These are phyloP conservation scores for Eremothecium cymbalariae DNA, from an alignment of 1,139 yeast species.

Conservation along the genomic window DNA sequence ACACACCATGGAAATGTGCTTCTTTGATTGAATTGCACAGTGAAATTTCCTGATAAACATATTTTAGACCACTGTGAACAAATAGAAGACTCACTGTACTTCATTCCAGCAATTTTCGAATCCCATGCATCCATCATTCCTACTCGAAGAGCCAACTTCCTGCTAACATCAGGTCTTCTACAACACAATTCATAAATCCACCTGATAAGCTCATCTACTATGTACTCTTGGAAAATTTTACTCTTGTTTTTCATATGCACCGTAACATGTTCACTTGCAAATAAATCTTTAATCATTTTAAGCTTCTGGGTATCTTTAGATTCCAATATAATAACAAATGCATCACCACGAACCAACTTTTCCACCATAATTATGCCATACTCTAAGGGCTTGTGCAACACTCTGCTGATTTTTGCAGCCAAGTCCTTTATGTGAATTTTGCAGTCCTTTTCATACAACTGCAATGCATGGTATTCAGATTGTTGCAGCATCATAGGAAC, in stretches of 20 bases:
- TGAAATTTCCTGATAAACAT: conserved; percentile 24
- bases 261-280: conserved; percentile 19
- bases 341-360: conserved; percentile 15
- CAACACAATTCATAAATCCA: conserved; percentile 20
- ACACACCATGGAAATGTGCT: conserved; percentile 22
- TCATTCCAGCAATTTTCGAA: conserved; percentile 15
- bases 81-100: conserved; percentile 9
- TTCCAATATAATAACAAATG: conserved; percentile 20
- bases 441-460: conserved; percentile 25
- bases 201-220: conserved; percentile 22
- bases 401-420: conserved; percentile 18
- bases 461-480: conserved; percentile 19
- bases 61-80: conserved; percentile 19
- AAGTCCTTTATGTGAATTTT: conserved; percentile 24
- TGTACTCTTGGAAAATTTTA: conserved; percentile 21
- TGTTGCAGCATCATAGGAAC: conserved; percentile 7
- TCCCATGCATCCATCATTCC: conserved; percentile 24
- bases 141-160: conserved; percentile 19
- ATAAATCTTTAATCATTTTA: conserved; percentile 15
- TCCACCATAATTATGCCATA: conserved; percentile 22
- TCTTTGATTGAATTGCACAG: conserved; percentile 20
- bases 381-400: conserved; percentile 24
- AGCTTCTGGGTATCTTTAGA: conserved; percentile 19
- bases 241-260: conserved; percentile 18
- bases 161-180: conserved; percentile 9